Evolutionary conservation across 2,329 filamentous ascomycete species (phyloP).

Genomic region (Helminthosporium solani): DNA sequence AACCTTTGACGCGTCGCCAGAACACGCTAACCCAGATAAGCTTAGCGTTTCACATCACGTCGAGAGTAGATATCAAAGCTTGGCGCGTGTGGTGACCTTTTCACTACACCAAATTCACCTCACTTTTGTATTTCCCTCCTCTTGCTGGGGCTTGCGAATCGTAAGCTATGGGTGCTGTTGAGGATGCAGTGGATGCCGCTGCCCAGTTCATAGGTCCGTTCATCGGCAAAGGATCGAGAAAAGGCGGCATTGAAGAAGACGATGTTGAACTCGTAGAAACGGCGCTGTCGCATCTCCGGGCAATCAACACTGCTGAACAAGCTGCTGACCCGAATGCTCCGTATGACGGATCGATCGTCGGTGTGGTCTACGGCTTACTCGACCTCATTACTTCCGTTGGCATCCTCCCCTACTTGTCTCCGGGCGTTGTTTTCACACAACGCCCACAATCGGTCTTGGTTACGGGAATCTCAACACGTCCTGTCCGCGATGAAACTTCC

Average conservation of each 20-base stretch:
- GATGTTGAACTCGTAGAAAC: constrained; percentile 23
- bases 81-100: too few species aligned
- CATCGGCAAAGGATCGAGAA: constrained; percentile 18
- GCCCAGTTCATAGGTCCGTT: constrained; percentile 35
- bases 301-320: constrained; percentile 38
- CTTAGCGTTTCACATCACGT: constrained; percentile 8
- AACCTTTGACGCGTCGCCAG: constrained; percentile 16
- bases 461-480: constrained; percentile 12
- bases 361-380: constrained; percentile 41
- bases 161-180: constrained; percentile 28
- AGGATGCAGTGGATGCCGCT: constrained; percentile 37
- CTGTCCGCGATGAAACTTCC: constrained; percentile 9
- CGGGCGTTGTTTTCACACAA: constrained; percentile 34
- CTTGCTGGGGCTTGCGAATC: neutral
- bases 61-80: too few species aligned
- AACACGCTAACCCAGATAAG: constrained; percentile 3
- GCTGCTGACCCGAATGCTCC: constrained; percentile 33
- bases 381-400: constrained; percentile 37
- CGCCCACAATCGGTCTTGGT: constrained; percentile 38
- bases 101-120: constrained; percentile 18
- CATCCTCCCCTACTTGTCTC: constrained; percentile 38
- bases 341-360: constrained; percentile 42
- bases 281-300: constrained; percentile 32
- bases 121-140: too few species aligned
- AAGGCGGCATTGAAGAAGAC: constrained; percentile 11